These are phyloP conservation scores for Coemansia sp. DNA, from an alignment of 371 early-diverging fungal genomes.

Conservation along the genomic window DNA sequence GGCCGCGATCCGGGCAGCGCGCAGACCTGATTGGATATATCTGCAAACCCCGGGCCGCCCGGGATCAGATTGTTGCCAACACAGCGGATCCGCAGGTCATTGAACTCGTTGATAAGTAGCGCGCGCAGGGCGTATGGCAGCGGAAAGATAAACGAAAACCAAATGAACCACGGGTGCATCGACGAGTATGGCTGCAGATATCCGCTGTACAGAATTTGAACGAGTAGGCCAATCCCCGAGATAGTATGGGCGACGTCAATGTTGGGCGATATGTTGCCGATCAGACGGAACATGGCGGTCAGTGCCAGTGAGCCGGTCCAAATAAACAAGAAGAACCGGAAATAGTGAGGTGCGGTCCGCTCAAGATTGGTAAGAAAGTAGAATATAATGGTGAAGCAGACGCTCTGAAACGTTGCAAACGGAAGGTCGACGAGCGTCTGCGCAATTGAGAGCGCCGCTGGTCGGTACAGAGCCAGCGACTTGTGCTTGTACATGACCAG, in stretches of 20 bases:
- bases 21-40: slow-evolving; percentile 61
- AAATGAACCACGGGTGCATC: slow-evolving; percentile 73
- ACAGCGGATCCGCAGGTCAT: slow-evolving; percentile 61
- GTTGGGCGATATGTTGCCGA: slow-evolving; percentile 60
- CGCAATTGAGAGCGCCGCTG: slow-evolving; percentile 63
- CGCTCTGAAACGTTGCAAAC: slow-evolving; percentile 53
- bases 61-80: slow-evolving; percentile 57
- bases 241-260: slow-evolving; percentile 60
- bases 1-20: slow-evolving; percentile 60
- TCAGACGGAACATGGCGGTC: slow-evolving; percentile 64
- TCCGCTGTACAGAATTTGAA: slow-evolving; percentile 64
- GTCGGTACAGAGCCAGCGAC: slow-evolving; percentile 64
- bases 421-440: slow-evolving; percentile 60
- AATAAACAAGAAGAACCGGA: slow-evolving; percentile 58
- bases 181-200: slow-evolving; percentile 62
- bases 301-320: slow-evolving; percentile 57
- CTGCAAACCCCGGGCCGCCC: slow-evolving; percentile 40
- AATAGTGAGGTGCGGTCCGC: slow-evolving; percentile 57
- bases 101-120: slow-evolving; percentile 72
- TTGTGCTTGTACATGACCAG: slow-evolving; percentile 69
- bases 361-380: slow-evolving; percentile 65
- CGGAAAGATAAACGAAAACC: slow-evolving; percentile 76
- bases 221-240: slow-evolving; percentile 59
- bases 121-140: slow-evolving; percentile 73
- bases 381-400: slow-evolving; percentile 57